Percentiles rank a stretch among this genome's conserved stretches.
phyloP scores from a whole-genome alignment of 208 protist genomes.

The Crithidia acanthocephali region DNA sequence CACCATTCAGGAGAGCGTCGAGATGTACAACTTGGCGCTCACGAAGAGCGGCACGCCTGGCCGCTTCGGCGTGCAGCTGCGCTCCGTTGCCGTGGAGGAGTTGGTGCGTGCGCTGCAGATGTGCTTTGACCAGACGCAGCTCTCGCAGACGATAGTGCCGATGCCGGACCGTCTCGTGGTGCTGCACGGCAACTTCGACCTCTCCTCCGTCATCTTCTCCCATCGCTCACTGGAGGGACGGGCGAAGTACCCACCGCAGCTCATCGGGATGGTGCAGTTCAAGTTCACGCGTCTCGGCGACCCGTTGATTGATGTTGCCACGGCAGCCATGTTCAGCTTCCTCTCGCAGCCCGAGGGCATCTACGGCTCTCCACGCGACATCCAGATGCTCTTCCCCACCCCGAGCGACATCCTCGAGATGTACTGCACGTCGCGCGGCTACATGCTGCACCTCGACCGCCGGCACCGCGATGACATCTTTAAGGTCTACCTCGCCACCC shows the following conservation, averaged over 20 bases:
- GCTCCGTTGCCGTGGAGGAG: conserved; percentile 44
- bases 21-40: conserved; percentile 45
- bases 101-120: conserved; percentile 37
- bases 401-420: conserved; percentile 60
- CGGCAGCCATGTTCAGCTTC: conserved; percentile 53
- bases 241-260: conserved; percentile 69
- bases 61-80: conserved; percentile 35
- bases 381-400: conserved; percentile 63
- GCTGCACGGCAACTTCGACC: conserved; percentile 68
- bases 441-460: conserved; percentile 66
- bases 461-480: conserved; percentile 68
- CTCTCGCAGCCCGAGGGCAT: conserved; percentile 57
- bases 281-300: conserved; percentile 56
- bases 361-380: conserved; percentile 43
- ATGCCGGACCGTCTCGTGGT: conserved; percentile 56
- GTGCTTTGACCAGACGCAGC: conserved; percentile 63
- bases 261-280: conserved; percentile 62
- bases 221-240: conserved; percentile 78
- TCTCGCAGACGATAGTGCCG: conserved; percentile 54
- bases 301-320: conserved; percentile 74
- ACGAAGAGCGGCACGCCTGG: conserved; percentile 29
- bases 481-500: conserved; percentile 66
- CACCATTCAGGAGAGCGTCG: conserved; percentile 43
- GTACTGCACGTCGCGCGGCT: conserved; percentile 72
- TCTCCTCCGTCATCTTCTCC: conserved; percentile 62